Evolutionary conservation across 306 rosid species (phyloP), one percentile per base, ranked within the genome.

Genomic region (Arachis stenosperma): DNA sequence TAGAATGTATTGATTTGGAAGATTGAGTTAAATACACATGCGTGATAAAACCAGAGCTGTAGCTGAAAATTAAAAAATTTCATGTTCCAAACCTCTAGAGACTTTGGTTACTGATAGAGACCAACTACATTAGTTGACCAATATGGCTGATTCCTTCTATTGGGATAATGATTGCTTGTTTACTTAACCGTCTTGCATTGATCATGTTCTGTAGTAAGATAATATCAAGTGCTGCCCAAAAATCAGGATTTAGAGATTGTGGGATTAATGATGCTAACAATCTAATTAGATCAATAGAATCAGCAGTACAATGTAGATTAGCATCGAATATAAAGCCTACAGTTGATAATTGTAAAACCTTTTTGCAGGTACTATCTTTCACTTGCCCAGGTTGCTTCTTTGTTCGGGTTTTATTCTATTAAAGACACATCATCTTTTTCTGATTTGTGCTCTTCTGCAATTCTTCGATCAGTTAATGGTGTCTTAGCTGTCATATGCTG

Each of bases 291-390:
- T 36, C 33, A 67, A 48, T 61, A 17, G 3, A 36, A 13, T 71
- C 30, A 15, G 17, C 12, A 64, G n/a, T 6, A 27, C 5, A 44
- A 60, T 37, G 52, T 63, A 29, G 71, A 70, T 33, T 54, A 5
- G 33, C 53, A 56, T 71, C 55, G 22, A 65, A 61, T 64, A 72
- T 59, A 62, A 67, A 74, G 57, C 15, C 70, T 65, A 72, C 65
- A 47, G 37, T 81, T 83, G 84, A 81, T 76, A 60, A 39, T 71
- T 69, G 17, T 69, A 44, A 78, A 61, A 70, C 69, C 67, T 84
- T 77, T 77, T 70, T 88, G 90, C 90, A 95, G 98, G 98, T 95
- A 91, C 86, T 88, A 80, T 90, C 89, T 95, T 90, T 95, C 98
- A 73, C 92, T 91, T 54, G 98, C 87, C 84, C 89, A 95, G 82